A percentile compares a stretch with the other conserved stretches of the same genome.
phyloP scores from a whole-genome alignment of 345 rosid species.

The Populus ilicifolia region DNA sequence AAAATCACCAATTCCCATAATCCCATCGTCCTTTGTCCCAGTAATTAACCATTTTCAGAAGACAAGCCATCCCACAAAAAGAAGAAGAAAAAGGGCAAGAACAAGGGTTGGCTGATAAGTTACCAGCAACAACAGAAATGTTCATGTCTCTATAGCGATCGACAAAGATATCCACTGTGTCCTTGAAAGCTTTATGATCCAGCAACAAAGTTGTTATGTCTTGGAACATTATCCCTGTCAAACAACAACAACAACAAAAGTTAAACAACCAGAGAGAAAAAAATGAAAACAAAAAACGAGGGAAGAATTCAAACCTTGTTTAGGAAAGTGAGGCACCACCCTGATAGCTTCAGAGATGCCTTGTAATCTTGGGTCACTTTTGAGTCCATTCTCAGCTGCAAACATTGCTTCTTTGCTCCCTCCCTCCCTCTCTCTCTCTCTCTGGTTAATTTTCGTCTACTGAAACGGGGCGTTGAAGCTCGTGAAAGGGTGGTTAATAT shows the following conservation, averaged over 20 bases:
- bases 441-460: not conserved
- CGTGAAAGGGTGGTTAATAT: not conserved
- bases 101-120: not conserved
- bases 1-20: not conserved
- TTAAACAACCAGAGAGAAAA: not conserved
- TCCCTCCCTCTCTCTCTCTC: not conserved
- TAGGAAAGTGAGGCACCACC: slow-evolving; percentile 74
- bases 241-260: not conserved
- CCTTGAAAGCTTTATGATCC: slow-evolving; percentile 81
- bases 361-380: slow-evolving; percentile 62
- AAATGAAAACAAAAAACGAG: not conserved
- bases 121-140: slow-evolving; percentile 93
- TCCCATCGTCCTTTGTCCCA: not conserved
- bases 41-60: not conserved
- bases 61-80: not conserved
- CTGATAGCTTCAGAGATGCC: slow-evolving; percentile 65
- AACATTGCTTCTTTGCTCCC: slow-evolving; percentile 38
- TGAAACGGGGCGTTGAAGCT: not conserved
- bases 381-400: slow-evolving; percentile 73
- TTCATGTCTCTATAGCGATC: slow-evolving; percentile 87
- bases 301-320: slow-evolving; percentile 39
- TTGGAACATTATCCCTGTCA: slow-evolving; percentile 90
- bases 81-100: not conserved
- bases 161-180: slow-evolving; percentile 86
- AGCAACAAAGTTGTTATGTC: slow-evolving; percentile 86